These are phyloP conservation scores for Pseudonitzschia pungens DNA, from an alignment of 108 stramenopile species.

Conservation along the genomic window DNA sequence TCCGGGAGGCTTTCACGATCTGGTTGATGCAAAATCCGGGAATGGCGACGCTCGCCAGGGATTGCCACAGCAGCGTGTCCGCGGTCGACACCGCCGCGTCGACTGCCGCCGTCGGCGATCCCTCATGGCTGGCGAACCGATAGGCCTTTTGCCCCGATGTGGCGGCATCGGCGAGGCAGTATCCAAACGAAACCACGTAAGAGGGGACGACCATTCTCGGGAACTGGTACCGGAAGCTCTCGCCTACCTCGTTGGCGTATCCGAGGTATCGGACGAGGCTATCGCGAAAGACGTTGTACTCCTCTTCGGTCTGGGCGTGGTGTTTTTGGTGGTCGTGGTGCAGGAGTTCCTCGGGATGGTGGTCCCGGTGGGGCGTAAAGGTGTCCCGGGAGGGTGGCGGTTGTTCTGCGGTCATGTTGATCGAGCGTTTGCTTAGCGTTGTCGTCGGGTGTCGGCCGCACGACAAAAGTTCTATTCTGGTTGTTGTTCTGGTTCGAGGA, in stretches of 20 bases:
- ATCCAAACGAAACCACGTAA: conserved; percentile 77
- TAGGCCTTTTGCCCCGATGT: conserved; percentile 59
- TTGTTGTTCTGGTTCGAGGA: too few species aligned
- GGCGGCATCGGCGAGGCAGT: conserved; percentile 72
- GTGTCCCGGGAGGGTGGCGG: neutral
- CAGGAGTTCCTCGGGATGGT: conserved; percentile 4
- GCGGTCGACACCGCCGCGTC: conserved; percentile 54
- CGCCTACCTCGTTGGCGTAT: conserved; percentile 76
- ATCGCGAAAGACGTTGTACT: conserved; percentile 76
- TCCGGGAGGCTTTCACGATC: conserved; percentile 66
- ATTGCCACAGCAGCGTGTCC: conserved; percentile 70
- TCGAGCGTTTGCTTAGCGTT: too few species aligned
- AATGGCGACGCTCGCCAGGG: conserved; percentile 67
- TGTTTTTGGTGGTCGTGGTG: neutral
- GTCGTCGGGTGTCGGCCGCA: too few species aligned
- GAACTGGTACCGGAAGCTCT: conserved; percentile 82
- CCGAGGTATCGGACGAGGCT: conserved; percentile 69
- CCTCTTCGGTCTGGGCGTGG: neutral
- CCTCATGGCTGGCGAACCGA: neutral
- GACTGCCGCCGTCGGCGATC: conserved; percentile 22
- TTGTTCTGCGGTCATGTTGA: too few species aligned
- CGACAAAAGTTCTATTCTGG: too few species aligned
- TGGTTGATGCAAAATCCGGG: conserved; percentile 77
- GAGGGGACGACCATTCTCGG: conserved; percentile 68
- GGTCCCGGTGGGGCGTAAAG: neutral